A percentile compares a stretch with the other conserved stretches of the same genome.
These are phyloP conservation scores for Phytophthora fragariaefolia DNA, from an alignment of 352 stramenopile genomes.

Conservation along the genomic window DNA sequence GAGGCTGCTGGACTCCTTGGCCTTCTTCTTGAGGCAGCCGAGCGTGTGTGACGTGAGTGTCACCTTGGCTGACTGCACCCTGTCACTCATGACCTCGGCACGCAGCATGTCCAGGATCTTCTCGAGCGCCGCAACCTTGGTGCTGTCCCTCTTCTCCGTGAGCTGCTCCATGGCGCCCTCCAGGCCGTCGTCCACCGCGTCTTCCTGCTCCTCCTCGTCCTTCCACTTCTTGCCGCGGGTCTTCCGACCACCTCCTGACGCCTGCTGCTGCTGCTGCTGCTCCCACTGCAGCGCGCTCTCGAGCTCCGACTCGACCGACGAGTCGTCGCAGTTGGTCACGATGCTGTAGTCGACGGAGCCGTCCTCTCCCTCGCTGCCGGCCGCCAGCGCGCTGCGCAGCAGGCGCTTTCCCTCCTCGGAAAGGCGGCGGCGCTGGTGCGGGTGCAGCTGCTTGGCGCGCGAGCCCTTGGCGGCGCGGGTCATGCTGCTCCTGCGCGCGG, in stretches of 20 bases:
- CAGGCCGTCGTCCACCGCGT: constrained; percentile 42
- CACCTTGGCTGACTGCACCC: constrained; percentile 45
- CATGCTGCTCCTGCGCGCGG: constrained; percentile 11
- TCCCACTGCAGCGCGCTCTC: constrained; percentile 64
- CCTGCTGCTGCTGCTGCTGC: constrained; percentile 26
- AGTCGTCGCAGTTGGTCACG: constrained; percentile 42
- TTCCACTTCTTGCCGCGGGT: constrained; percentile 41
- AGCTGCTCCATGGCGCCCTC: constrained; percentile 64
- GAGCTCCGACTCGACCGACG: constrained; percentile 67
- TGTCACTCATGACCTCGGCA: constrained; percentile 46
- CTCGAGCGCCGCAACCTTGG: constrained; percentile 60
- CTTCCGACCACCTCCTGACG: constrained; percentile 27
- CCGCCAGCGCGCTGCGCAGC: constrained; percentile 56
- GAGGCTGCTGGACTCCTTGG: constrained; percentile 57
- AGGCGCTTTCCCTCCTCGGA: constrained; percentile 64
- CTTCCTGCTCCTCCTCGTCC: constrained; percentile 39
- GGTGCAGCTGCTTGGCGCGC: constrained; percentile 29
- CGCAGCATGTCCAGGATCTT: constrained; percentile 61
- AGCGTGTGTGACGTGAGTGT: constrained; percentile 51
- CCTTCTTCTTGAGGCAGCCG: constrained; percentile 63
- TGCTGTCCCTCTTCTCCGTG: constrained; percentile 67
- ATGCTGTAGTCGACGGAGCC: constrained; percentile 40
- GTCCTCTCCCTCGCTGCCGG: constrained; percentile 43
- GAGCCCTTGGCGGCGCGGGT: constrained; percentile 19
- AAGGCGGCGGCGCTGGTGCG: constrained; percentile 32